A percentile compares a stretch with the other conserved stretches of the same genome.
Evolutionary conservation across 2,329 filamentous ascomycete genomes (phyloP).

Genomic region (Ceratocystis albifundus): DNA sequence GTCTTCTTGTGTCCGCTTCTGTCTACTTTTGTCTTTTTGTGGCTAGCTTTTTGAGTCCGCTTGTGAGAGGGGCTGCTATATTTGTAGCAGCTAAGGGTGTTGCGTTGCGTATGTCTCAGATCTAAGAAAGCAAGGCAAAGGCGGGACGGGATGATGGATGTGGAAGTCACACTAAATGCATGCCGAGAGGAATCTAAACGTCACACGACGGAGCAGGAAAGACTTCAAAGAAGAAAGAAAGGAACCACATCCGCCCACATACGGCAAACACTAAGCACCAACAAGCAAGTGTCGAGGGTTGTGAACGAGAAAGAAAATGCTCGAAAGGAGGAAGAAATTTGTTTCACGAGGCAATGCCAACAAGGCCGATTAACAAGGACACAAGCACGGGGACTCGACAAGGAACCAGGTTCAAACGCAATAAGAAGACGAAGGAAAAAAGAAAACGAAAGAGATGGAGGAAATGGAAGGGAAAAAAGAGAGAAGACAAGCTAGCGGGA

Average conservation of each 20-base stretch:
- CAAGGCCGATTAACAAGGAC: conserved; percentile 6
- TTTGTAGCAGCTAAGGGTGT: background rate
- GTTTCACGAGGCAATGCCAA: conserved; percentile 9
- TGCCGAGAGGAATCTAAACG: background rate
- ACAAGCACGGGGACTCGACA: conserved; percentile 7
- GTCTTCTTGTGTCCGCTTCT: background rate
- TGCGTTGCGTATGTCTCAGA: conserved; percentile 14
- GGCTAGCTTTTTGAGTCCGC: background rate
- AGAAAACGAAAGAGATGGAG: background rate
- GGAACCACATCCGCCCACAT: background rate
- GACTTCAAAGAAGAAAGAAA: background rate
- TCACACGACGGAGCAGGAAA: conserved; percentile 4
- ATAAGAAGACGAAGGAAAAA: background rate
- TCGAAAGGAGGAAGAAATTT: background rate
- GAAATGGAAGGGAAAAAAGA: background rate
- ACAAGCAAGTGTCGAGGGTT: background rate
- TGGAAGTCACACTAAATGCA: background rate
- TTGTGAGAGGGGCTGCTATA: background rate
- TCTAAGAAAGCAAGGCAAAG: background rate
- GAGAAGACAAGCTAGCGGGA: background rate
- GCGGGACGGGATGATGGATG: conserved; percentile 2
- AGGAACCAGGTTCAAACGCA: conserved; percentile 1
- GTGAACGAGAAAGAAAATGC: background rate
- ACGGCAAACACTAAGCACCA: background rate
- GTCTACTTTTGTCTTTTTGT: background rate